phyloP scores from a whole-genome alignment of 2,329 filamentous ascomycete genomes.

The Graphiopsis chlorocephala region DNA sequence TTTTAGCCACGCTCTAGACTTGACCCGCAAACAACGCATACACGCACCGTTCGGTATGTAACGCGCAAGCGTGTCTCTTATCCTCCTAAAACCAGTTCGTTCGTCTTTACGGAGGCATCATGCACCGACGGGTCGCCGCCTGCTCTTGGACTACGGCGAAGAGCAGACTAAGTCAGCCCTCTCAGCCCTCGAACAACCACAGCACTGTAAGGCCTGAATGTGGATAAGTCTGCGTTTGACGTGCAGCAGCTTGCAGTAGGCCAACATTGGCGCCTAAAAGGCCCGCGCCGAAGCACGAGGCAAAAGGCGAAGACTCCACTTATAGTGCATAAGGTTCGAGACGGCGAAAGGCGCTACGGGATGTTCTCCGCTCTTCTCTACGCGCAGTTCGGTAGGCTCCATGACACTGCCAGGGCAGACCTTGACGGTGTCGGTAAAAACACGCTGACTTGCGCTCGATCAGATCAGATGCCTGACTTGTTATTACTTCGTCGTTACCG shows the following conservation, averaged over 20 bases:
- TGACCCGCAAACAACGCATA: neutral
- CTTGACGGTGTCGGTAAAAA: neutral
- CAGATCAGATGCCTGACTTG: neutral
- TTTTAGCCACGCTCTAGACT: neutral
- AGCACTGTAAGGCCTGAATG: neutral
- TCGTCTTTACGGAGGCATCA: neutral
- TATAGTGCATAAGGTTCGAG: neutral
- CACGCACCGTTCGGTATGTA: neutral
- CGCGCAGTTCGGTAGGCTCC: neutral
- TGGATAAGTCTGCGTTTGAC: neutral
- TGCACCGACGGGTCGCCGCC: neutral
- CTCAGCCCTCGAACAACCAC: neutral
- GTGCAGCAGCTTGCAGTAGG: neutral
- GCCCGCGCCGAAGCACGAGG: slow-evolving; percentile 1
- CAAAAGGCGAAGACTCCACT: neutral
- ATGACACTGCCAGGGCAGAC: neutral
- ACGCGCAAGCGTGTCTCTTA: neutral
- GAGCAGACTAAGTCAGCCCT: neutral
- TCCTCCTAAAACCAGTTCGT: neutral
- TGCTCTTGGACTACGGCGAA: neutral
- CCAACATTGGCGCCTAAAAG: neutral
- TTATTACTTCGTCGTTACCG: neutral
- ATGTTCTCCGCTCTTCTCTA: neutral
- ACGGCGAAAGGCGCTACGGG: neutral
- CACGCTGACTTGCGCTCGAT: neutral